Conservation (phyloP, 768 basidiomycete species). For the Pleurotus ostreatus region DNA sequence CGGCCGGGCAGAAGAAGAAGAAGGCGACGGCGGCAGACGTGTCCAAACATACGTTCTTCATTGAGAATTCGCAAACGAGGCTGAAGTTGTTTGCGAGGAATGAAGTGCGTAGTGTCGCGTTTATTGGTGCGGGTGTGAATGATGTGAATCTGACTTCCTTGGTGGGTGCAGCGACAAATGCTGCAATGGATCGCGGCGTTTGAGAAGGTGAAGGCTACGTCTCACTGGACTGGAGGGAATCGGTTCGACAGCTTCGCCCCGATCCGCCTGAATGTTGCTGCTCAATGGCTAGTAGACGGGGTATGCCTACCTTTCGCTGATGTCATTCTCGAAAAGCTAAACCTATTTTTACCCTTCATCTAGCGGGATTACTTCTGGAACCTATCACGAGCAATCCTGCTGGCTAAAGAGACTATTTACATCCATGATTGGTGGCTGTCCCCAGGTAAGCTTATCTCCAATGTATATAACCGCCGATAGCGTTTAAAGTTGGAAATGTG, state of each 20-base stretch:
- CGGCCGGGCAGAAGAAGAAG: slow-evolving; percentile 41
- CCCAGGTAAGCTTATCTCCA: slow-evolving; percentile 47
- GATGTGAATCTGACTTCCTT: too few species aligned
- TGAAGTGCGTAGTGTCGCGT: slow-evolving; percentile 46
- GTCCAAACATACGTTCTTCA: slow-evolving; percentile 92
- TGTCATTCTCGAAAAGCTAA: too few species aligned
- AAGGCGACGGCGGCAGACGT: slow-evolving; percentile 55
- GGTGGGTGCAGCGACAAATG: slow-evolving; percentile 74
- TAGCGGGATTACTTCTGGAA: slow-evolving; percentile 99
- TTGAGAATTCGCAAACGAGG: slow-evolving; percentile 86
- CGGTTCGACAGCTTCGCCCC: slow-evolving; percentile 96
- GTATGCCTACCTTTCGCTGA: slow-evolving; percentile 39
- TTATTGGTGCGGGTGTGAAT: too few species aligned
- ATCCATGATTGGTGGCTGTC: slow-evolving; percentile 99
- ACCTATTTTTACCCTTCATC: slow-evolving; percentile 6
- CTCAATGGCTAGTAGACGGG: slow-evolving; percentile 98
- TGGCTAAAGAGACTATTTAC: slow-evolving; percentile 86
- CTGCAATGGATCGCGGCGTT: slow-evolving; percentile 93
- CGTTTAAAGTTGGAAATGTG: neutral
- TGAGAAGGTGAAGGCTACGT: slow-evolving; percentile 71
- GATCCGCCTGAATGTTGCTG: slow-evolving; percentile 86
- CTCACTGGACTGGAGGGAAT: slow-evolving; percentile 76
- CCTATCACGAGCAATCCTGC: slow-evolving; percentile 81
- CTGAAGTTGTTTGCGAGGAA: slow-evolving; percentile 85
- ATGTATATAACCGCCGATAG: neutral